Evolutionary conservation across 2,329 filamentous ascomycete genomes (phyloP), one percentile per base, ranked within the genome.

Genomic region (Chrysoporthe austroafricana): DNA sequence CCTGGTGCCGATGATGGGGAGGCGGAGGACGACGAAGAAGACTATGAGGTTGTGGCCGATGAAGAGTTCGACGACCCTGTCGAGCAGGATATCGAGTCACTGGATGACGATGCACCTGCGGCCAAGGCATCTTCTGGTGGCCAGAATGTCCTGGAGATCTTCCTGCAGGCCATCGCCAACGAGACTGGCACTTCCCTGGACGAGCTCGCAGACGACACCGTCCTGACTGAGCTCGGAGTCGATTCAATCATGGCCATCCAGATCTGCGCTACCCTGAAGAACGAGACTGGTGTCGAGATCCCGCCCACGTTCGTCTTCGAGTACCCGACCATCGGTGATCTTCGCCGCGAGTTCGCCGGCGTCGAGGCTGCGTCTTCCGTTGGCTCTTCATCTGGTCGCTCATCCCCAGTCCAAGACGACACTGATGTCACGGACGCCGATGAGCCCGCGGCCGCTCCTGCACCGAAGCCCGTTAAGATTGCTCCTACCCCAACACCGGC

Each of bases 191-290:
- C 69, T 16, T 67, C 67, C 48, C 43, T 67, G 16, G 66, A 64
- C 8, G 71, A 73, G 48, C 67, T 76, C 16, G 66, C 69, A 21
- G 71, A 73, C 26, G 65, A 70, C 32, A 70, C 71, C 1, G 39
- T 68, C 1, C 36, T 76, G 13, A 66, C 66, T 5, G 72, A 75
- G 44, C 59, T 74, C 7, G 74, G 74, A 39, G 72, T 76, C 8
- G 74, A 76, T 57, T 75, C 72, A n/a, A 71, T 75, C 39, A 74
- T 74, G 73, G 70, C 67, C 9, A 71, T 75, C 6, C 70, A 74
- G 14, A 71, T 76, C 60, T 59, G 73, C 7, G 69, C 64, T 32
- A 71, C 65, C 18, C 62, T 76, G n/a, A 70, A 73, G 65, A 52
- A 68, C 4, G 66, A 73, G 59, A 70, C 73, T 2, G 71, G 72